Percentiles rank a stretch among this genome's conserved stretches.
phyloP scores from a whole-genome alignment of 2,329 filamentous ascomycete species.

The Scedosporium dehoogii region DNA sequence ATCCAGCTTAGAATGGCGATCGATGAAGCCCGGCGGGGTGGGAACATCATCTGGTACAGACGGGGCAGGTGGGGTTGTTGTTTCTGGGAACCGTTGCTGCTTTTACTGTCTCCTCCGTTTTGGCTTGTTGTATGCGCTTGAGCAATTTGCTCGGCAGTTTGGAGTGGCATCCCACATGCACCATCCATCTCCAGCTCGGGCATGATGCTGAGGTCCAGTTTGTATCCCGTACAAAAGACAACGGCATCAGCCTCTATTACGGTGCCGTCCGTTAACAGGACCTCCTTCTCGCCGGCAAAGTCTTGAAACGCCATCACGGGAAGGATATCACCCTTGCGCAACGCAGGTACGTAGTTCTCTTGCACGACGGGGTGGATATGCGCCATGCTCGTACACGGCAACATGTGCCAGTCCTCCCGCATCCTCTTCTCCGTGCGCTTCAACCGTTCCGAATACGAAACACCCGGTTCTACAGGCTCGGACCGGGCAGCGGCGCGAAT shows the following conservation, averaged over 20 bases:
- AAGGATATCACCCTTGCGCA: constrained; percentile 16
- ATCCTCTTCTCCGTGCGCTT: constrained; percentile 2
- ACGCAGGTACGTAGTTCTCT: constrained; percentile 17
- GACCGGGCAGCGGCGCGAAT: background rate
- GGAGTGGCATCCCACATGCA: background rate
- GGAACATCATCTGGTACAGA: constrained; percentile 30
- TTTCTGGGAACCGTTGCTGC: background rate
- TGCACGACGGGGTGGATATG: constrained; percentile 17
- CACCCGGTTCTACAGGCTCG: background rate
- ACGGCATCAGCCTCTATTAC: constrained; percentile 17
- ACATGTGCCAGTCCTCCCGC: constrained; percentile 17
- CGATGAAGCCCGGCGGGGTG: constrained; percentile 24
- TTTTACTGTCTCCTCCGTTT: background rate
- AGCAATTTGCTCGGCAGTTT: background rate
- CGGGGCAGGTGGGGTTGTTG: constrained; percentile 5
- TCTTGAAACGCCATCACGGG: constrained; percentile 18
- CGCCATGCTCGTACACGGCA: constrained; percentile 16
- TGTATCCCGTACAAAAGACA: constrained; percentile 20
- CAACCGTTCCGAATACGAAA: constrained; percentile 1
- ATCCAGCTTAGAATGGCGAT: constrained; percentile 23
- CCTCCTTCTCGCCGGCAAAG: constrained; percentile 14
- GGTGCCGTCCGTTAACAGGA: constrained; percentile 17
- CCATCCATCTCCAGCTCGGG: constrained; percentile 3
- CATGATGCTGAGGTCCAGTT: constrained; percentile 11
- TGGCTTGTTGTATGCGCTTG: background rate